Evolutionary conservation across 108 stramenopile genomes (phyloP).

Genomic region (Aurantiochytrium sp.): DNA sequence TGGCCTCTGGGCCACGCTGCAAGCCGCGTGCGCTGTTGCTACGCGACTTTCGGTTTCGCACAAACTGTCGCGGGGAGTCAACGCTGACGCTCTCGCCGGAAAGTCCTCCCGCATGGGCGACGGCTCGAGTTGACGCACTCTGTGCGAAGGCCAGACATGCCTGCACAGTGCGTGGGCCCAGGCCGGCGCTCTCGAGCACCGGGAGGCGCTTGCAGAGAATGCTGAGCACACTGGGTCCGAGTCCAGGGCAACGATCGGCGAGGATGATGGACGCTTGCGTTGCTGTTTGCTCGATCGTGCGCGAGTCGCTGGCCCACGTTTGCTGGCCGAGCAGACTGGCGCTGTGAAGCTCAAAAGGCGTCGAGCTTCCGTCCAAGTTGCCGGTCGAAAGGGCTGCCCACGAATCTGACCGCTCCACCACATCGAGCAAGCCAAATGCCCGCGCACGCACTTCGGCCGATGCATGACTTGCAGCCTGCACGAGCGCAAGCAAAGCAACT

Average conservation of each 20-base stretch:
- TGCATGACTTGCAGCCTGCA: neutral
- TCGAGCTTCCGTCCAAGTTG: neutral
- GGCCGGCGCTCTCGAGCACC: neutral
- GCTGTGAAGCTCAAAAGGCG: neutral
- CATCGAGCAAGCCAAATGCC: neutral
- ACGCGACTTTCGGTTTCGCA: neutral
- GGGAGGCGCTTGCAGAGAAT: neutral
- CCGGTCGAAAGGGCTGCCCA: neutral
- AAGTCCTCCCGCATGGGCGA: no score
- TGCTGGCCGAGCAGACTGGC: neutral
- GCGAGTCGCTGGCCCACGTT: neutral
- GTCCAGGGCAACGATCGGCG: neutral
- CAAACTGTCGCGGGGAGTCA: neutral
- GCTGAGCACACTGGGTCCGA: neutral
- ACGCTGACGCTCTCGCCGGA: neutral
- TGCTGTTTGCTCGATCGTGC: neutral
- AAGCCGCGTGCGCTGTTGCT: neutral
- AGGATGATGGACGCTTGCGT: neutral
- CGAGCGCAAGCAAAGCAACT: neutral
- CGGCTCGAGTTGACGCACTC: neutral
- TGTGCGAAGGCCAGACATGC: neutral
- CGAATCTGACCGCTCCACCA: neutral
- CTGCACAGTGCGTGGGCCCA: neutral
- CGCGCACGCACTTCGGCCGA: neutral
- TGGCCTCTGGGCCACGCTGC: neutral